Evolutionary conservation across 2,329 filamentous ascomycete genomes (phyloP).

Genomic region (Lachnellula arida): DNA sequence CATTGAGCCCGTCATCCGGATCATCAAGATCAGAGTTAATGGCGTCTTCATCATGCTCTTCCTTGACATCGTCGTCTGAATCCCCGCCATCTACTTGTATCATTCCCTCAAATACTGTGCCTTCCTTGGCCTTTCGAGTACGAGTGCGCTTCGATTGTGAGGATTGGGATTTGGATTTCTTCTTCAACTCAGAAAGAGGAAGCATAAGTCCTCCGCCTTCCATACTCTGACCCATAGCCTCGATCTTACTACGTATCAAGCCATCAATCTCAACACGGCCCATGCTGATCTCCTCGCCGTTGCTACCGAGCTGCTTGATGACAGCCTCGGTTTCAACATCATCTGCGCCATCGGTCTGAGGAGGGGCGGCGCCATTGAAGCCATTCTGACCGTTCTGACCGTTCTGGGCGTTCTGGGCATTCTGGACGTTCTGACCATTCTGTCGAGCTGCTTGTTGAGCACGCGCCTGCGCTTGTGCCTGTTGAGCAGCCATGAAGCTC

Average conservation of each 20-base stretch:
- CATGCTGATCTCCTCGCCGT: slow-evolving; percentile 51
- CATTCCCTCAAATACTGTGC: slow-evolving; percentile 6
- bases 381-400: slow-evolving; percentile 26
- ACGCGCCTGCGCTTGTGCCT: slow-evolving; percentile 34
- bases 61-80: slow-evolving; percentile 52
- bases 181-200: slow-evolving; percentile 44
- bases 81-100: slow-evolving; percentile 54
- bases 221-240: slow-evolving; percentile 60
- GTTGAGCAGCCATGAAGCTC: slow-evolving; percentile 27
- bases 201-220: slow-evolving; percentile 75
- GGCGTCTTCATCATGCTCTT: slow-evolving; percentile 77
- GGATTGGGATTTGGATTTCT: slow-evolving; percentile 31
- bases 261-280: slow-evolving; percentile 61
- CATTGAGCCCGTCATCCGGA: slow-evolving; percentile 77
- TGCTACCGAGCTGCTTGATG: slow-evolving; percentile 51
- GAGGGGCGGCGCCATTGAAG: slow-evolving; percentile 7
- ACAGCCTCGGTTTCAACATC: slow-evolving; percentile 52
- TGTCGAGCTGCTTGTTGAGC: slow-evolving; percentile 22
- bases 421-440: slow-evolving; percentile 39
- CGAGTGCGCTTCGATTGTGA: slow-evolving; percentile 33
- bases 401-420: not conserved
- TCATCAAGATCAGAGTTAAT: slow-evolving; percentile 99
- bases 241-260: slow-evolving; percentile 64
- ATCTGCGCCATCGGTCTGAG: slow-evolving; percentile 73
- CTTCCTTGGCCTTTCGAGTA: slow-evolving; percentile 17